Evolutionary conservation across 106 monocot species (phyloP).

Genomic region (Posidonia australis): DNA sequence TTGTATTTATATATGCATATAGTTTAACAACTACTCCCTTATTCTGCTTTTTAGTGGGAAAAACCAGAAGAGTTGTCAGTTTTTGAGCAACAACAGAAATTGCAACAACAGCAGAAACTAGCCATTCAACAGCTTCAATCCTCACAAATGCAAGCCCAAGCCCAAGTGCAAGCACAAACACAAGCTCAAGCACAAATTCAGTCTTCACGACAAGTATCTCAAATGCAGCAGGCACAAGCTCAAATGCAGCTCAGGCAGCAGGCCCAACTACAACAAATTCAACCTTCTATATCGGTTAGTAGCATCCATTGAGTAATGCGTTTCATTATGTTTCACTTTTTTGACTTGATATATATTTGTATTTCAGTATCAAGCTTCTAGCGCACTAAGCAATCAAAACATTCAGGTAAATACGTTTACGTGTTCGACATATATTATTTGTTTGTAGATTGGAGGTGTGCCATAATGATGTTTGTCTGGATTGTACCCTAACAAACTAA

Average conservation of each 20-base stretch:
- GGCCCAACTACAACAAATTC: constrained; percentile 43
- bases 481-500: too few relatives aligned
- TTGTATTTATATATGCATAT: neutral
- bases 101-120: constrained; percentile 68
- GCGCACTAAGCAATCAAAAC: constrained; percentile 34
- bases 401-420: constrained; percentile 33
- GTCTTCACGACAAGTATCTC: constrained; percentile 26
- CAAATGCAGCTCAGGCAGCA: constrained; percentile 83
- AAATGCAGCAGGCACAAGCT: constrained; percentile 47
- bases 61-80: constrained; percentile 82
- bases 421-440: too few relatives aligned
- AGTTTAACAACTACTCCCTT: neutral
- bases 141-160: constrained; percentile 25
- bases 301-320: neutral
- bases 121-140: constrained; percentile 51
- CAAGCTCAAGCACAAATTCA: constrained; percentile 21
- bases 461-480: too few relatives aligned
- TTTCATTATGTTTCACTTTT: neutral
- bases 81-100: constrained; percentile 82
- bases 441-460: too few relatives aligned
- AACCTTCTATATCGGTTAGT: constrained; percentile 39
- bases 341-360: constrained; percentile 5
- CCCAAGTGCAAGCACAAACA: too few relatives aligned
- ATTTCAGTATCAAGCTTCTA: constrained; percentile 49
- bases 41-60: constrained; percentile 58